These are phyloP conservation scores for Corynascus novoguineensis DNA, from an alignment of 495 filamentous ascomycete genomes.

Conservation along the genomic window DNA sequence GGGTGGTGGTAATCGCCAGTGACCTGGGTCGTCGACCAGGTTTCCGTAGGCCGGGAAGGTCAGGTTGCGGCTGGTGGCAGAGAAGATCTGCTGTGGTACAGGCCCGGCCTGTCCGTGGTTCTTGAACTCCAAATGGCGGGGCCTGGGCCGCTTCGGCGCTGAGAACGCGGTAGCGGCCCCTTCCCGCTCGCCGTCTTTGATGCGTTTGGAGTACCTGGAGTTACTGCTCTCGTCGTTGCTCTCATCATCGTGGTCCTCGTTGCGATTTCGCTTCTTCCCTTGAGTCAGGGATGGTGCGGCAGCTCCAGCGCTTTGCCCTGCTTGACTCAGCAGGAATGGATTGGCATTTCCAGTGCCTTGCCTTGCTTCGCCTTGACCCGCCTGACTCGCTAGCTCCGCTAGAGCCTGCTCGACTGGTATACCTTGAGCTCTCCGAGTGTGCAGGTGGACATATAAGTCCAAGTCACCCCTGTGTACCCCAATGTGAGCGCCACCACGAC, in stretches of 20 bases:
- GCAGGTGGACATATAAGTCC: conserved; percentile 6
- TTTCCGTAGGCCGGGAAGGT: too few species aligned
- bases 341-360: too few species aligned
- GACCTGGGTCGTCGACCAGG: too few species aligned
- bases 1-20: neutral
- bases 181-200: neutral
- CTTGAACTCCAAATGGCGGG: too few species aligned
- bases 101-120: too few species aligned
- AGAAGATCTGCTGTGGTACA: neutral
- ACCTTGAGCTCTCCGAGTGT: neutral
- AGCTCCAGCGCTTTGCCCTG: neutral
- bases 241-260: conserved; percentile 3
- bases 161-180: neutral
- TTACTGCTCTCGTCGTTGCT: neutral
- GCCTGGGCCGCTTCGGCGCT: neutral
- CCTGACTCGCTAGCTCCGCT: too few species aligned
- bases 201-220: neutral
- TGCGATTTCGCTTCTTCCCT: neutral
- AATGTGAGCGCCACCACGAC: conserved; percentile 32
- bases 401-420: too few species aligned
- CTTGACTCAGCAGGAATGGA: too few species aligned
- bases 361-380: too few species aligned
- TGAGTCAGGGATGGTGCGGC: neutral
- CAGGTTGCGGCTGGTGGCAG: too few species aligned
- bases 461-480: conserved; percentile 38